These are phyloP conservation scores for Wickerhamomyces chaumierensis DNA, from an alignment of 805 yeast genomes.

Conservation along the genomic window DNA sequence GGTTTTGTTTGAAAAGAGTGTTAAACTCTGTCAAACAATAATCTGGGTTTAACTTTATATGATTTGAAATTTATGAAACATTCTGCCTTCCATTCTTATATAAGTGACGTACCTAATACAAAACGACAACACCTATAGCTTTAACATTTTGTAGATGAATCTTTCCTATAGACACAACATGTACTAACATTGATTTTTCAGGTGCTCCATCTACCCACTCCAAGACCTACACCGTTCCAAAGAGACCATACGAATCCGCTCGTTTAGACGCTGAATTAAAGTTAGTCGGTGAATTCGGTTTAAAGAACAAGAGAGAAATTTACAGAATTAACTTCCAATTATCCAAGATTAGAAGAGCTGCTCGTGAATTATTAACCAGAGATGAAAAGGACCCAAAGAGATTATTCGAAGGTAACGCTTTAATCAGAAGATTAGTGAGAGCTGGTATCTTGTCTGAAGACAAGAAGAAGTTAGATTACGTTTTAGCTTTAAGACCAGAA, in stretches of 20 bases:
- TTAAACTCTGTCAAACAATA: background rate
- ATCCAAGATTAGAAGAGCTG: constrained; percentile 99
- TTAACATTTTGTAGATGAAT: background rate
- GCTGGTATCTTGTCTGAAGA: constrained; percentile 98
- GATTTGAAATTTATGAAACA: background rate
- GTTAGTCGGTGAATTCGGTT: constrained; percentile 99
- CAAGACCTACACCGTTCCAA: constrained; percentile 99
- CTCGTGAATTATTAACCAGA: constrained; percentile 99
- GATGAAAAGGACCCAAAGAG: constrained; percentile 99
- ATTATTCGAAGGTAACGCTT: constrained; percentile 99
- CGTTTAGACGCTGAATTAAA: constrained; percentile 99
- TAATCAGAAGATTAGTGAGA: constrained; percentile 98
- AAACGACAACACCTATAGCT: too few species aligned
- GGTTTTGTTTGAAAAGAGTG: too few species aligned
- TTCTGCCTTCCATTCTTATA: background rate
- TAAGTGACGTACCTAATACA: background rate
- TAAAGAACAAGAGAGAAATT: constrained; percentile 99
- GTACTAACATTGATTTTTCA: constrained; percentile 22
- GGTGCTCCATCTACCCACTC: constrained; percentile 99
- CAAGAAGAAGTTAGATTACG: constrained; percentile 99
- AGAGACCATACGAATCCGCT: constrained; percentile 98
- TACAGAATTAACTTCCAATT: constrained; percentile 99
- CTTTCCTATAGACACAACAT: too few species aligned
- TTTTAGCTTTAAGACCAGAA: constrained; percentile 93
- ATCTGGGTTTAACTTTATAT: background rate